Percentiles rank a stretch among this genome's conserved stretches.
Evolutionary conservation across 2,329 filamentous ascomycete species (phyloP).

Genomic region (Waltergamsia citrina): DNA sequence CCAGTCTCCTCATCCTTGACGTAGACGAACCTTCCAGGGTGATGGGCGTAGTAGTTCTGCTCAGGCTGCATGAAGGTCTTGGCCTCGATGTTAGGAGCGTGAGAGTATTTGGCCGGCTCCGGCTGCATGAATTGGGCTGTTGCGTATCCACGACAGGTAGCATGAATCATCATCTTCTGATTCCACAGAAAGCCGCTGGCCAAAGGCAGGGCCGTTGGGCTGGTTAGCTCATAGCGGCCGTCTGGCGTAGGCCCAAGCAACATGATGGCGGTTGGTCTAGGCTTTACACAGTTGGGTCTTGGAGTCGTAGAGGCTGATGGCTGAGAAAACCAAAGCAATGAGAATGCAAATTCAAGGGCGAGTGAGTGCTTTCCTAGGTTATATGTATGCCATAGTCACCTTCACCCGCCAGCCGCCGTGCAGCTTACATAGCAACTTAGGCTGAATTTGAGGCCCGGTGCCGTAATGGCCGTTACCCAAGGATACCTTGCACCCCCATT

Average conservation of each 20-base stretch:
- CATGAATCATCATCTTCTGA: constrained; percentile 51
- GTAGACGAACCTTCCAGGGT: constrained; percentile 50
- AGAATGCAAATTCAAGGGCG: no score
- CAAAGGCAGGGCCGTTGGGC: constrained; percentile 45
- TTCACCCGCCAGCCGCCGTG: no score
- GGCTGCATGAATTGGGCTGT: constrained; percentile 52
- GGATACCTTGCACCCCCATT: no score
- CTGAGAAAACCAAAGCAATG: no score
- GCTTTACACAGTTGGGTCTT: not conserved
- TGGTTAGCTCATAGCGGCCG: constrained; percentile 43
- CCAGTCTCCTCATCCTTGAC: constrained; percentile 44
- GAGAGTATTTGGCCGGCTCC: constrained; percentile 50
- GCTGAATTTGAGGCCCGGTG: no score
- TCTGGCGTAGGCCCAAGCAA: constrained; percentile 12
- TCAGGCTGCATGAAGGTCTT: constrained; percentile 54
- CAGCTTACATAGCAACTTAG: no score
- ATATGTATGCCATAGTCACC: no score
- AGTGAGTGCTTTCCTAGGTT: no score
- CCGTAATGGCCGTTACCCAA: no score
- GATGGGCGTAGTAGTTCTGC: constrained; percentile 48
- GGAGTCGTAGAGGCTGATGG: no score
- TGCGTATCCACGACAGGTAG: constrained; percentile 48
- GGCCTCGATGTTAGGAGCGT: constrained; percentile 47
- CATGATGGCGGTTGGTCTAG: not conserved
- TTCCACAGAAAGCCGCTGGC: constrained; percentile 50